phyloP scores from a whole-genome alignment of 1,139 yeast species.

The Suzukiozyma palmioleophila region DNA sequence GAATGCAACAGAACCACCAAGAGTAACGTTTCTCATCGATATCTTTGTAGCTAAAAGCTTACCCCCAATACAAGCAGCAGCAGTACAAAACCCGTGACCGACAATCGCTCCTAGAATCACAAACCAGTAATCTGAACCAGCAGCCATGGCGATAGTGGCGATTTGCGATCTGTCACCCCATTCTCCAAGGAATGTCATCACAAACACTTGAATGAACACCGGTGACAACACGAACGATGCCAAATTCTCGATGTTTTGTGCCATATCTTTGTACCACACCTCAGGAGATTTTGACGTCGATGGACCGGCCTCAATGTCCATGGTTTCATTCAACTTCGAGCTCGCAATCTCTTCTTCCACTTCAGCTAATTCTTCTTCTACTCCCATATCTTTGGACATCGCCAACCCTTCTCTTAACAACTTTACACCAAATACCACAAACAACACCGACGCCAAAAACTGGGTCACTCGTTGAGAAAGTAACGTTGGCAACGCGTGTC shows the following conservation, averaged over 20 bases:
- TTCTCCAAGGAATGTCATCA: slow-evolving; percentile 95
- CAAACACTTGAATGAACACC: slow-evolving; percentile 88
- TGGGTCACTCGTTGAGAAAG: slow-evolving; percentile 79
- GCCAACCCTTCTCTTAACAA: slow-evolving; percentile 74
- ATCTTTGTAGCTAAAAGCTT: slow-evolving; percentile 83
- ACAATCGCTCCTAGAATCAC: slow-evolving; percentile 85
- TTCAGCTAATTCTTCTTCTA: slow-evolving; percentile 92
- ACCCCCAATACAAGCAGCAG: slow-evolving; percentile 92
- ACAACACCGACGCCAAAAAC: slow-evolving; percentile 73
- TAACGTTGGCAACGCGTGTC: slow-evolving; percentile 84
- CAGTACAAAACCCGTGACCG: slow-evolving; percentile 90
- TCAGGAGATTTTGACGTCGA: slow-evolving; percentile 8
- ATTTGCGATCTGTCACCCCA: slow-evolving; percentile 99
- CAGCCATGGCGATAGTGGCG: slow-evolving; percentile 98
- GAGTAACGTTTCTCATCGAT: slow-evolving; percentile 85
- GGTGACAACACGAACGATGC: slow-evolving; percentile 75
- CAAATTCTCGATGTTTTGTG: slow-evolving; percentile 43
- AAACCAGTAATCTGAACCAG: slow-evolving; percentile 88
- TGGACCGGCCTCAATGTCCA: slow-evolving; percentile 55
- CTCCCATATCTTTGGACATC: slow-evolving; percentile 80
- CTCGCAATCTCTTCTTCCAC: slow-evolving; percentile 90
- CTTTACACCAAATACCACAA: slow-evolving; percentile 77
- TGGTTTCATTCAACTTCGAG: slow-evolving; percentile 48
- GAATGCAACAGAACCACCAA: slow-evolving; percentile 87
- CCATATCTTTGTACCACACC: slow-evolving; percentile 24